Conservation (phyloP, 1,284 basidiomycete species). For the Tilletiopsis washingtonensis region DNA sequence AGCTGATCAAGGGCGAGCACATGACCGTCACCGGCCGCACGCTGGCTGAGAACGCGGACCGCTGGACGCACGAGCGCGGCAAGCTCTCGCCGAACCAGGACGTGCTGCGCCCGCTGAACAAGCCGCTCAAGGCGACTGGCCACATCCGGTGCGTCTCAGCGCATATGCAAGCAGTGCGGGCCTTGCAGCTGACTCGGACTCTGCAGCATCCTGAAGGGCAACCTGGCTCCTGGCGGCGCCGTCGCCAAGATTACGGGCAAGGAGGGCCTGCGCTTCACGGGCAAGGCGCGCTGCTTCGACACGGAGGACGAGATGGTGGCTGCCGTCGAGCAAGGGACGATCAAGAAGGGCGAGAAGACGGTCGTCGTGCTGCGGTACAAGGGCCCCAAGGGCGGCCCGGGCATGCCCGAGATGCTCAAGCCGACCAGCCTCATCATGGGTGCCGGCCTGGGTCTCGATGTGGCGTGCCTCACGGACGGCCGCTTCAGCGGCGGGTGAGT, state of each 20-base stretch:
- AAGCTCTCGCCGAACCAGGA: conserved; percentile 38
- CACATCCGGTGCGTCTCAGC: no score
- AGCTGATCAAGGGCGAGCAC: conserved; percentile 50
- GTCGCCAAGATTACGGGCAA: conserved; percentile 48
- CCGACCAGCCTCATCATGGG: conserved; percentile 21
- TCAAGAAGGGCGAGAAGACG: conserved; percentile 47
- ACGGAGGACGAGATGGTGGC: conserved; percentile 44
- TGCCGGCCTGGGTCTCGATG: conserved; percentile 16
- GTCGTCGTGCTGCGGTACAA: conserved; percentile 46
- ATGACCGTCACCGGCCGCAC: conserved; percentile 44
- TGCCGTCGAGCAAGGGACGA: conserved; percentile 36
- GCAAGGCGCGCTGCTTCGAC: conserved; percentile 46
- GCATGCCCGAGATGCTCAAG: conserved; percentile 25
- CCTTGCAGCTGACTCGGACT: no score
- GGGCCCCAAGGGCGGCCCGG: conserved; percentile 40
- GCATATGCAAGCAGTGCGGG: no score
- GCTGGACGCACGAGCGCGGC: conserved; percentile 59
- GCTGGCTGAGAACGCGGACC: conserved; percentile 45
- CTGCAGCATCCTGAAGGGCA: conserved; percentile 44
- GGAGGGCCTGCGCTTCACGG: conserved; percentile 42
- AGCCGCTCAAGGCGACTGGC: conserved; percentile 42
- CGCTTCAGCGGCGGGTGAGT: conserved; percentile 10
- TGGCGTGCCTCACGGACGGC: conserved; percentile 17
- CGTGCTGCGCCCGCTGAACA: conserved; percentile 33
- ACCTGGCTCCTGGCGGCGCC: conserved; percentile 44